Conservation (phyloP, 108 stramenopile genomes). For the Stephanodiscus triporus region DNA sequence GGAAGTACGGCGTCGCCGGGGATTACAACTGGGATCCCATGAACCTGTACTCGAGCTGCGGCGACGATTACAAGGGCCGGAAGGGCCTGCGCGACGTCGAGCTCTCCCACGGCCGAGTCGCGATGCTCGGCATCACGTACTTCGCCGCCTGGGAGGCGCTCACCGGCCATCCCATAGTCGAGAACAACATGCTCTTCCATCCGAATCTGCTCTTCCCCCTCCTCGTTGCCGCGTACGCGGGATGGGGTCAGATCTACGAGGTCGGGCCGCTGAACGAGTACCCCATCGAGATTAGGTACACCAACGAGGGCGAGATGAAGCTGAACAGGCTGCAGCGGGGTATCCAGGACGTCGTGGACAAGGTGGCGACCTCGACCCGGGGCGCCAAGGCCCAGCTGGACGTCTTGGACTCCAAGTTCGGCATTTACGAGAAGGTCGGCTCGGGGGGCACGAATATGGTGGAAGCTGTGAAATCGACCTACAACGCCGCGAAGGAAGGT, state of each 20-base stretch:
- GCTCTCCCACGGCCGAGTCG: conserved; percentile 77
- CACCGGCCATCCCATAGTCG: conserved; percentile 76
- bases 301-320: conserved; percentile 63
- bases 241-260: conserved; percentile 68
- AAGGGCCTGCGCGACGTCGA: conserved; percentile 80
- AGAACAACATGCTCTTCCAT: conserved; percentile 81
- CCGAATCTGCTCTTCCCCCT: conserved; percentile 72
- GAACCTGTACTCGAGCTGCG: conserved; percentile 62
- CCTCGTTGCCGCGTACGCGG: conserved; percentile 60
- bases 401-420: conserved; percentile 37
- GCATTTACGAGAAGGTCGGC: conserved; percentile 11
- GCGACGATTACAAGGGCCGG: conserved; percentile 72
- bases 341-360: conserved; percentile 4
- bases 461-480: neutral
- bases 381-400: conserved; percentile 13
- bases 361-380: conserved; percentile 12
- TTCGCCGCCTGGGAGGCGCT: conserved; percentile 77
- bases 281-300: conserved; percentile 60
- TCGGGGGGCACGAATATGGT: neutral
- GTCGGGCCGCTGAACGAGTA: conserved; percentile 46
- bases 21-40: conserved; percentile 87
- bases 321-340: conserved; percentile 41
- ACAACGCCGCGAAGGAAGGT: neutral
- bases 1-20: conserved; percentile 84
- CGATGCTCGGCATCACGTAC: conserved; percentile 81